Base-by-base conservation (phyloP, 305 asterid genomes). In the Rubia peregrina region DNA sequence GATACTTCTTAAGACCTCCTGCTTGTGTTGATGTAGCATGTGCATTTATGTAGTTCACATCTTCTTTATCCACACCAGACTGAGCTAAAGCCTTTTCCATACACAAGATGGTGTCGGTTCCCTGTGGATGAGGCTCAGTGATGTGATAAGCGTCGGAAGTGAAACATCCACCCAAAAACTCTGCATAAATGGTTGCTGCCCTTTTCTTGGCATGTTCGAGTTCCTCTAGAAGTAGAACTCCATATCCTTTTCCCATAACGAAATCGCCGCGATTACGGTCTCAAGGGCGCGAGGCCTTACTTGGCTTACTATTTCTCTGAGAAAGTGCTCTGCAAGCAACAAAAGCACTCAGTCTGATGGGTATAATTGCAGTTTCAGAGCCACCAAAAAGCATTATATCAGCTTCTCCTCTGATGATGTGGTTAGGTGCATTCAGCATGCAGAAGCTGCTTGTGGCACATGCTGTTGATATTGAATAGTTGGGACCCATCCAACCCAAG, bases 401-500 rank as follows among this genome's bases (percentile, higher is more conserved):
- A 75, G 90, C 97, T 87, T 93, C 98, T 77, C 97, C 97, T 83
- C 93, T 82, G 80, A 88, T 89, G 80, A 90, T 93, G 86, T 93
- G 98, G 84, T 89, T 89, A 79, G 98, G 97, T 65, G 97, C 98
- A 89, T 85, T 93, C 79, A 93, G 78, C 77, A 93, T 93, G 76
- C 98, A 93, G 79, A 89, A 93, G 86, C 89, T 93, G 81, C 98
- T 84, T 36, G 98, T 93, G 42, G 98, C 97, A 85, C 98, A 93
- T 73, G 98, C 98, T 57, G 98, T 90, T 61, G 98, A 90, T 79
- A 93, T 90, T 63, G 98, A 93, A 84, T 93, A 90, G 84, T 90
- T 93, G 72, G 98, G 98, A 64, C 97, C 97, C 98, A 90, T 93
- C 98, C 98, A 92, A 65, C 97, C 98, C 96, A 91, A 85, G 84